Percentiles rank a stretch among this genome's conserved stretches.
These are phyloP conservation scores for Lecanicillium sp. DNA, from an alignment of 2,329 filamentous ascomycete genomes.

Conservation along the genomic window DNA sequence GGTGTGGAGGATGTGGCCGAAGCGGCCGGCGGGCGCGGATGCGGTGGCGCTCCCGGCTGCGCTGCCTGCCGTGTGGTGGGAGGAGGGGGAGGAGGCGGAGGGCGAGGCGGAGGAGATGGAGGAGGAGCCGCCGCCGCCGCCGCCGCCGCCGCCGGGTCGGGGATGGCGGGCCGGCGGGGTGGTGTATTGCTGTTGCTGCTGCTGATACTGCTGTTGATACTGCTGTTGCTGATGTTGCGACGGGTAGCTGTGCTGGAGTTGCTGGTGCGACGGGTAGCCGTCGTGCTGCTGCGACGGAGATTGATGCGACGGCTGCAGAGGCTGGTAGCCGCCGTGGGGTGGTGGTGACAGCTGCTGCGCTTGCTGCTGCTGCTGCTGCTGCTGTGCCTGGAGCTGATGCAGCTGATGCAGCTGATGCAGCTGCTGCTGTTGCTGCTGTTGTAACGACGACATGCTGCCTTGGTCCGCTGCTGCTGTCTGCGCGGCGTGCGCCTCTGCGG, in stretches of 20 bases:
- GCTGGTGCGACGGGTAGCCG: not conserved
- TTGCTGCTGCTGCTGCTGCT: not conserved
- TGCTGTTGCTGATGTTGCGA: not conserved
- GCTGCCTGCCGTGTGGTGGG: too few species aligned
- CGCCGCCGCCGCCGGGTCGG: not conserved
- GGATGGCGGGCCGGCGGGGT: not conserved
- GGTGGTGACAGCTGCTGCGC: not conserved
- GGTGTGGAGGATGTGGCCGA: slow-evolving; percentile 6
- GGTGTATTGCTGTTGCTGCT: not conserved
- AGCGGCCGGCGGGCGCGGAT: not conserved
- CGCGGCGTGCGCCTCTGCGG: too few species aligned
- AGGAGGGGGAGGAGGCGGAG: not conserved
- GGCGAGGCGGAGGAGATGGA: not conserved
- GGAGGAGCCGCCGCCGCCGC: not conserved
- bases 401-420: not conserved
- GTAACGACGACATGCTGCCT: too few species aligned
- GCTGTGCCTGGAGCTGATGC: not conserved
- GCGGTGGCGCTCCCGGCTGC: not conserved
- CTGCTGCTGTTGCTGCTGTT: not conserved
- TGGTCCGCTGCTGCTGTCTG: too few species aligned
- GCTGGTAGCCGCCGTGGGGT: not conserved
- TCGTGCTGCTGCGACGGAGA: slow-evolving; percentile 2
- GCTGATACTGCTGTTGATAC: not conserved
- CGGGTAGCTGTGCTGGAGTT: too few species aligned
- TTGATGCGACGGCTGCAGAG: slow-evolving; percentile 4